phyloP scores from a whole-genome alignment of 1,139 yeast species.

The Chernovozyma aurita region DNA sequence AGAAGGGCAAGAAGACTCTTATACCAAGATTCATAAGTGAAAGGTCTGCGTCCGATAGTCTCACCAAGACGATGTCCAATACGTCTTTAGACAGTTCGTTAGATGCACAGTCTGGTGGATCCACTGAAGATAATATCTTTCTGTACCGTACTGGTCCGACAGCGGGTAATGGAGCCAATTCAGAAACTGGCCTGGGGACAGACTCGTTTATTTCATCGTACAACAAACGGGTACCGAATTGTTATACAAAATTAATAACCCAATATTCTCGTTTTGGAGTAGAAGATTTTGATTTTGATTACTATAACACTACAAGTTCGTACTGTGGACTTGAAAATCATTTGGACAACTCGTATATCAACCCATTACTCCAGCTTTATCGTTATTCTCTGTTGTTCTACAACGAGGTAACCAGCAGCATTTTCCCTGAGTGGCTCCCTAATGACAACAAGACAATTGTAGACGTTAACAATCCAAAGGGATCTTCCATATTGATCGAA shows the following conservation, averaged over 20 bases:
- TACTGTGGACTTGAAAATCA: constrained; percentile 90
- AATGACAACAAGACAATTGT: constrained; percentile 27
- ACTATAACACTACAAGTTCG: constrained; percentile 62
- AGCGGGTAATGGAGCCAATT: background rate
- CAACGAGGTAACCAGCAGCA: constrained; percentile 54
- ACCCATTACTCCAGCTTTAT: constrained; percentile 77
- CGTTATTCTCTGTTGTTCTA: constrained; percentile 71
- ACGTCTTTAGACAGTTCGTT: constrained; percentile 8
- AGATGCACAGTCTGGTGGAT: background rate
- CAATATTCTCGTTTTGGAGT: constrained; percentile 89
- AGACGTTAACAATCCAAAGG: constrained; percentile 30
- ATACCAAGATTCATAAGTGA: constrained; percentile 75
- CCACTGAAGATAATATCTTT: background rate
- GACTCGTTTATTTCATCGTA: no score
- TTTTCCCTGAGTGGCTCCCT: constrained; percentile 58
- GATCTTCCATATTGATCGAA: constrained; percentile 65
- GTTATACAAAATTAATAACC: constrained; percentile 71
- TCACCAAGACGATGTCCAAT: constrained; percentile 11
- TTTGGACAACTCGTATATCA: constrained; percentile 75
- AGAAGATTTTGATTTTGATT: constrained; percentile 87
- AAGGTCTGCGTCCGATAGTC: constrained; percentile 23
- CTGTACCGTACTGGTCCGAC: background rate
- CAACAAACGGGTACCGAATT: constrained; percentile 51
- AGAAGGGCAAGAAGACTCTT: constrained; percentile 17
- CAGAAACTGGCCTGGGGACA: no score